Percentiles rank a stretch among this genome's conserved stretches.
These are phyloP conservation scores for Larix sibirica DNA, from an alignment of 83 land plant genomes.

Conservation along the genomic window DNA sequence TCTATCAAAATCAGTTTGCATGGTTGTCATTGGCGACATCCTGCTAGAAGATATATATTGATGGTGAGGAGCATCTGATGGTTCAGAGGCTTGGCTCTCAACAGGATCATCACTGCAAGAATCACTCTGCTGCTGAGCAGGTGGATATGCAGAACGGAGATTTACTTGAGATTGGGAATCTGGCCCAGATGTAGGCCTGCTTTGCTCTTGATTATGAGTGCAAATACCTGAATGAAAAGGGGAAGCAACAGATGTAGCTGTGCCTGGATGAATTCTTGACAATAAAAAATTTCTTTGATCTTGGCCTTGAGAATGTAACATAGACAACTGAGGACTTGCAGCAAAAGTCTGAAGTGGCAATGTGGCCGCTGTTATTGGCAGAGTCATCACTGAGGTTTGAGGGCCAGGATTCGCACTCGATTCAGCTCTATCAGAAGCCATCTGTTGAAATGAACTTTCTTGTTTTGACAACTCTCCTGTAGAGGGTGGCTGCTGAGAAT, in stretches of 20 bases:
- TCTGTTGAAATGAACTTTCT: constrained; percentile 9
- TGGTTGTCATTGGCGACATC: not conserved
- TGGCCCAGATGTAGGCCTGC: not conserved
- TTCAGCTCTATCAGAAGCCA: constrained; percentile 11
- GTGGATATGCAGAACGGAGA: not conserved
- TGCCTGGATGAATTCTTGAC: not conserved
- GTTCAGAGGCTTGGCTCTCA: constrained; percentile 12
- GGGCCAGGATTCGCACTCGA: not conserved
- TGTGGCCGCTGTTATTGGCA: not conserved
- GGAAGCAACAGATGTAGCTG: not conserved
- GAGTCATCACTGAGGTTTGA: not conserved
- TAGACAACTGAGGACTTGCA: constrained; percentile 3
- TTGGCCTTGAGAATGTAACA: constrained; percentile 4
- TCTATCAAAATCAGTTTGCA: constrained; percentile 6
- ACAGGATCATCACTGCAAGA: constrained; percentile 13
- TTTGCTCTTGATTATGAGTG: not conserved
- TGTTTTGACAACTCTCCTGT: constrained; percentile 9
- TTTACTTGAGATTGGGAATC: constrained; percentile 6
- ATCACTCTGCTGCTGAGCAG: constrained; percentile 9
- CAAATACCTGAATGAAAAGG: not conserved
- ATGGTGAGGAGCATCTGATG: constrained; percentile 7
- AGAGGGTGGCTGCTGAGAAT: constrained; percentile 11
- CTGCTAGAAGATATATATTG: constrained; percentile 4
- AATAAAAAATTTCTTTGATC: not conserved
- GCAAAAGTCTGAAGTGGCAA: constrained; percentile 3